These are phyloP conservation scores for Chalciporus piperatus DNA, from an alignment of 768 basidiomycete genomes.

Conservation along the genomic window DNA sequence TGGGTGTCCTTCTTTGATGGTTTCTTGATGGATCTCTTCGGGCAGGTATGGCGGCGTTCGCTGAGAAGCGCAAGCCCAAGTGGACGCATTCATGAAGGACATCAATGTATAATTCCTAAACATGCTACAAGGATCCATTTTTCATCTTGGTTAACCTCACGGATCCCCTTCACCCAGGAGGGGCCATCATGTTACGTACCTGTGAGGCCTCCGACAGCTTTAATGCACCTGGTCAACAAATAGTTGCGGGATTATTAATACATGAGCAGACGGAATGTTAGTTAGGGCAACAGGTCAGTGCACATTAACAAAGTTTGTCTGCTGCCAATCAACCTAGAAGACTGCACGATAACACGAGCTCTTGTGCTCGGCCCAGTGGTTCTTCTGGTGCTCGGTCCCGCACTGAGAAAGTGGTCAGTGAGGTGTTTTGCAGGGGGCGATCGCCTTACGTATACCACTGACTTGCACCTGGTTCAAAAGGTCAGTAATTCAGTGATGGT, in stretches of 20 bases:
- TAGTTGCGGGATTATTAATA: background rate
- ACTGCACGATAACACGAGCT: constrained; percentile 30
- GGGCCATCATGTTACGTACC: too few relatives aligned
- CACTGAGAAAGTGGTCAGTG: constrained; percentile 27
- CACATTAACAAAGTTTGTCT: too few relatives aligned
- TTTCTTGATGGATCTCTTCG: constrained; percentile 2
- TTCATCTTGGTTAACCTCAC: too few relatives aligned
- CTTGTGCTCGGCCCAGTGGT: constrained; percentile 38
- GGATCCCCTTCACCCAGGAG: too few relatives aligned
- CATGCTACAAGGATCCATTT: too few relatives aligned
- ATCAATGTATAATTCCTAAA: background rate
- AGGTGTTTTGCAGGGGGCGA: background rate
- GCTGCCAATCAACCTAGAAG: constrained; percentile 19
- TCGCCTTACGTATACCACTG: constrained; percentile 40
- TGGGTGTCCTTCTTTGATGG: background rate
- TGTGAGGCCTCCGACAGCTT: too few relatives aligned
- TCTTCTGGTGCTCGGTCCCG: constrained; percentile 35
- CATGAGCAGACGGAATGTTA: background rate
- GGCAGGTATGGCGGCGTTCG: constrained; percentile 91
- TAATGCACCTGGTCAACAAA: too few relatives aligned
- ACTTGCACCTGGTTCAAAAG: constrained; percentile 35
- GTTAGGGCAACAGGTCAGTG: too few relatives aligned
- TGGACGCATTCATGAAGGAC: constrained; percentile 56
- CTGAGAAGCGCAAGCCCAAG: constrained; percentile 85
- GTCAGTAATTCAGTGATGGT: background rate